These are phyloP conservation scores for Scutellaria minor DNA, from an alignment of 257 asterid genomes.

Conservation along the genomic window DNA sequence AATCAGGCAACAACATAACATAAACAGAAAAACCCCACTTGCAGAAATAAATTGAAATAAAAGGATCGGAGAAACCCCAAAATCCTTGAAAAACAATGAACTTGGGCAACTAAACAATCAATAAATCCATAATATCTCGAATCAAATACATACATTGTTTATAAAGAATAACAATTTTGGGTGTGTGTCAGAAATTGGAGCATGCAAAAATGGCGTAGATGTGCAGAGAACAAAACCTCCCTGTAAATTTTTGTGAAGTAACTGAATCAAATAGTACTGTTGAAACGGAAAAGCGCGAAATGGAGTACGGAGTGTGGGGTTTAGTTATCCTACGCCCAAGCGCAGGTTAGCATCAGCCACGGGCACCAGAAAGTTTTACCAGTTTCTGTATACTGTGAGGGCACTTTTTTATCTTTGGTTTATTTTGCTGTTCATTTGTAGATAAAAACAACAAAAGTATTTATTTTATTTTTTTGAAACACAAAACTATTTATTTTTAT, in stretches of 20 bases:
- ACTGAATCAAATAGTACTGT: background rate
- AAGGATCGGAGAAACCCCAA: constrained; percentile 18
- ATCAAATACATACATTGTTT: constrained; percentile 20
- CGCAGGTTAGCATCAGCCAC: constrained; percentile 9
- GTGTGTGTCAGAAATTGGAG: background rate
- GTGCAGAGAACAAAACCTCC: constrained; percentile 21
- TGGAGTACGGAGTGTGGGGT: background rate
- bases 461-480: too few species aligned
- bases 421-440: too few species aligned
- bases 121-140: constrained; percentile 1
- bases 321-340: background rate
- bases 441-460: too few species aligned
- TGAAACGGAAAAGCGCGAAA: constrained; percentile 36
- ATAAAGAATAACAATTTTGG: background rate
- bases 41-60: background rate
- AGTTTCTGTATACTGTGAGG: too few species aligned
- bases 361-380: background rate
- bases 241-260: background rate
- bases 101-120: constrained; percentile 19
- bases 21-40: constrained; percentile 25
- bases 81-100: constrained; percentile 1
- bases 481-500: too few species aligned
- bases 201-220: constrained; percentile 37
- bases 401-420: too few species aligned
- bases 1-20: background rate